Base-by-base conservation (phyloP, 164 flowering plant species). In the Buxus sempervirens region DNA sequence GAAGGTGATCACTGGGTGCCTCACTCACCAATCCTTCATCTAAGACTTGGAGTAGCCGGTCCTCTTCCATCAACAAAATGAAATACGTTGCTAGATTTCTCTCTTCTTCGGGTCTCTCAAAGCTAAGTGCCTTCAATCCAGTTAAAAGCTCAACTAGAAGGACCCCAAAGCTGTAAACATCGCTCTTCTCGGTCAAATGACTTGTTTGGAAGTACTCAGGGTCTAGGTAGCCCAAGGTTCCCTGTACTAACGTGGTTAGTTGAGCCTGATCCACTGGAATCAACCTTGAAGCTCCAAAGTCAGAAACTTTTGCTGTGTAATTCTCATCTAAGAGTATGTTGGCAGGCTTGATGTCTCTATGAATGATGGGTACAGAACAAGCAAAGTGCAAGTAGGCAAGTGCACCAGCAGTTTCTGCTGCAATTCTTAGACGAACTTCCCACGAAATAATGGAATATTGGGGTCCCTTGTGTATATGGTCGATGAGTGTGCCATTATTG, bases 121-220 rank as follows among this genome's bases (percentile, higher is more conserved):
- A 68, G 10, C 64, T 55, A 28, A 77, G 53, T 13, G 74, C 79
- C 48, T 75, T 77, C 49, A 67, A 49, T 0, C 83, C 78, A 0
- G 83, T 78, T 18, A 82, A 15, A 1, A 82, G 72, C 74, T 82
- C 83, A 0, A 66, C 76, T 15, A 82, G 69, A 19, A 82, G 82
- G 5, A 80, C 83, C 2, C 83, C 85, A 24, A 82, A 82, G 51
- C 83, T 78, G 21, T 82, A 82, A 23, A 82, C 83, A 64, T 82
- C 82, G n/a, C 83, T 78, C 57, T 83, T 83, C 5, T 73, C 83
- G 0, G 83, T 82, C 25, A 82, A 60, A 54, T 72, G 73, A 56
- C 81, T 71, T 7, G 78, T 65, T 15, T 75, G 79, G 0, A 79
- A 64, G 70, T 83, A 83, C 42, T 83, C 82, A 0, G 86, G 86